Evolutionary conservation across 2,329 filamentous ascomycete species (phyloP), one percentile per base, ranked within the genome.

Genomic region (Sporothrix inflata): DNA sequence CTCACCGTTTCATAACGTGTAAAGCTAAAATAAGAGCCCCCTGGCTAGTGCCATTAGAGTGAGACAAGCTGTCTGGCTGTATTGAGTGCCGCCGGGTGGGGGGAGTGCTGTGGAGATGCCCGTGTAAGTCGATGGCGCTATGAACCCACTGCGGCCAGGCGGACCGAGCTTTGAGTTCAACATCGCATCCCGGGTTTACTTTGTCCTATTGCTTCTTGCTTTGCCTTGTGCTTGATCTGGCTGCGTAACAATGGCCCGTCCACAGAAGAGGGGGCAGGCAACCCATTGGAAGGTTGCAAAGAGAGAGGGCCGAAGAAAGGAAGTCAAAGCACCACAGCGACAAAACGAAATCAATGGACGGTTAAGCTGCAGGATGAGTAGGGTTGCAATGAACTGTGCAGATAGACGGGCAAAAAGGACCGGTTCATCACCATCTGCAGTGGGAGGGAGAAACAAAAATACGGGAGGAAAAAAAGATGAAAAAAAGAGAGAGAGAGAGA

Each of bases 381-480:
- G 67, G 51, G 67, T 69, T 21, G 67, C 51, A 69, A 69, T 47
- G 66, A 69, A 55, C 66, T 24, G 19, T 19, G 42, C 24, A 67
- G 65, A 49, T n/a, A 21, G 27, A 19, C 45, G 47, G 34, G 47
- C 66, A 55, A 40, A 30, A 53, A 63, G 34, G 38, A 24, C 57
- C 38, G 34, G 34, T 24, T 63, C 57, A 42, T 63, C 38, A n/a
- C 38, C 38, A 63, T 42, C 57, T 63, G n/a, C n/a, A 63, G 57
- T 42, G 19, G 6, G 16, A 45, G 38, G 12, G 5, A 8, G 12
- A 11, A 21, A 21, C 34, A 49, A 7, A n/a, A 30, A 7, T 45
- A 47, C 3, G 51, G 24, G 8, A 42, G 14, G 16, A 60, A 21
- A 53, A 21, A 6, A 24, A 16, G 47, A 4, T 9, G 53, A n/a